A percentile compares a stretch with the other conserved stretches of the same genome.
phyloP scores from a whole-genome alignment of 176 grass and related monocot species.

The Carex pumila region DNA sequence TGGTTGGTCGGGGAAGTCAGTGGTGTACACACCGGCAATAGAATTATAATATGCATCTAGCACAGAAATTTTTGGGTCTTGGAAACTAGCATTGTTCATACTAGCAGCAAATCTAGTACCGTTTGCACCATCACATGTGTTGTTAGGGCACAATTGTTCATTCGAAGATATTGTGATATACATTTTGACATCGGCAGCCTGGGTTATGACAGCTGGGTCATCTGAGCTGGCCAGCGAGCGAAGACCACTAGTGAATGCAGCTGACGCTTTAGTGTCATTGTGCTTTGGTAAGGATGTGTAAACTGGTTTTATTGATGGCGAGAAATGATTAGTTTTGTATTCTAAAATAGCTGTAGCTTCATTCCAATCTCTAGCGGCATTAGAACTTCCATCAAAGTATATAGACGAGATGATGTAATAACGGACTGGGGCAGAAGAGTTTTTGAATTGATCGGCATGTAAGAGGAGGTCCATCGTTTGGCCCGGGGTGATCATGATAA shows the following conservation, averaged over 20 bases:
- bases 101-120: slow-evolving; percentile 29
- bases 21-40: not conserved
- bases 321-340: not conserved
- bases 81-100: slow-evolving; percentile 56
- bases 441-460: slow-evolving; percentile 3
- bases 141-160: not conserved
- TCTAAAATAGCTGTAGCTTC: not conserved
- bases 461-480: slow-evolving; percentile 78
- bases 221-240: not conserved
- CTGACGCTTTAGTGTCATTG: not conserved
- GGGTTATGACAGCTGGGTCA: not conserved
- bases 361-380: not conserved
- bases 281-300: not conserved
- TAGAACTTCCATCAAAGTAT: not conserved
- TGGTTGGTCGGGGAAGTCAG: slow-evolving; percentile 19
- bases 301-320: not conserved
- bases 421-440: slow-evolving; percentile 13
- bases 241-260: not conserved
- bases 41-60: slow-evolving; percentile 40
- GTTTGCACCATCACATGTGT: not conserved
- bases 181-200: slow-evolving; percentile 23
- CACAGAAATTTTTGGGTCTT: not conserved
- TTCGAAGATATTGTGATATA: slow-evolving; percentile 11
- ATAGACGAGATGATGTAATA: slow-evolving; percentile 21
- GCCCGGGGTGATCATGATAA: slow-evolving; percentile 62